Conservation (phyloP, 164 flowering plant genomes). For the Hamamelis virginiana region DNA sequence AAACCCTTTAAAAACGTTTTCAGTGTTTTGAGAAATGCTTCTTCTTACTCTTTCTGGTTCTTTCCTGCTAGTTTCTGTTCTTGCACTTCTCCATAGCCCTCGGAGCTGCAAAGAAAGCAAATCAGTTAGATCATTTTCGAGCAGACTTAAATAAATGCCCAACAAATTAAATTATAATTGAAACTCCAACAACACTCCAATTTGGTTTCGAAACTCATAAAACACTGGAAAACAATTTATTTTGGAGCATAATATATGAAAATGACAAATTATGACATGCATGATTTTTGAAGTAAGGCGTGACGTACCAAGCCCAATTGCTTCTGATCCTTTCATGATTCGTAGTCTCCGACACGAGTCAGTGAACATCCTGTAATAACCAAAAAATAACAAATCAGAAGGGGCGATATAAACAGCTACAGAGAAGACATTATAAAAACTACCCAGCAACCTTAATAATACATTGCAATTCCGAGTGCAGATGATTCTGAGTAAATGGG, state of each 20-base stretch:
- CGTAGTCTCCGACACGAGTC: conserved; percentile 46
- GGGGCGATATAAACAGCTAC: neutral
- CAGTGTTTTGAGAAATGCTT: neutral
- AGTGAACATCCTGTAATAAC: conserved; percentile 48
- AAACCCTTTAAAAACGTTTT: neutral
- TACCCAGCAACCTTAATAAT: neutral
- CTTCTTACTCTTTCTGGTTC: neutral
- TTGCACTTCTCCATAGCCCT: conserved; percentile 52
- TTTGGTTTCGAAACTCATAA: no score
- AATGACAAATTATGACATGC: no score
- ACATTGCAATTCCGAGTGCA: no score
- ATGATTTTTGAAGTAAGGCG: neutral
- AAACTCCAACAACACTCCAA: neutral
- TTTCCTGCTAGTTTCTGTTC: conserved; percentile 21
- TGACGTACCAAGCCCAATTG: conserved; percentile 51
- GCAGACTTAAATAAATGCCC: no score
- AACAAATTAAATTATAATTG: no score
- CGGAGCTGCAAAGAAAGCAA: conserved; percentile 40
- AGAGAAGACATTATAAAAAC: neutral
- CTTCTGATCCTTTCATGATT: conserved; percentile 65
- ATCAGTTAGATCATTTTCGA: neutral
- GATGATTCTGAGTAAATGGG: no score
- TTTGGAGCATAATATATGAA: neutral
- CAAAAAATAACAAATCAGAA: neutral
- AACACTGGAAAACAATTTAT: neutral